Base-by-base conservation (phyloP, 225 moss, liverwort and hornwort genomes). In the Thuidium tamariscinum region DNA sequence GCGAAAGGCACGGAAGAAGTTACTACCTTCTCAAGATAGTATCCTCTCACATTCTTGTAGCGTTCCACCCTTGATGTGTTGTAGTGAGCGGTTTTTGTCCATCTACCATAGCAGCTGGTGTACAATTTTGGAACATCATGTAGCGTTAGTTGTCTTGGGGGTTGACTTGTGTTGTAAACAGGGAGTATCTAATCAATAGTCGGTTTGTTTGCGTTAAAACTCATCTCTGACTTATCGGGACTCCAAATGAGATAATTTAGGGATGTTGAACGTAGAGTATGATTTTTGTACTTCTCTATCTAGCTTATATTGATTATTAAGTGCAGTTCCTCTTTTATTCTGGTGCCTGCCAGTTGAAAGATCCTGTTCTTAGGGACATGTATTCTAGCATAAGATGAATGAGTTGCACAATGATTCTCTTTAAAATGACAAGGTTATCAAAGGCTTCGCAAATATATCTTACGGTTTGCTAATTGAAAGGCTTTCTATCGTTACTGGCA, bases 1-100 rank as follows among this genome's bases (percentile, higher is more conserved):
- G 84, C 97, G 99, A 9, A 99, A 99, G 91, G 97, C 96, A 83
- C 91, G 97, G 73, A 97, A 97, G 89, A 97, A 95, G 74, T 93
- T 98, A 63, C 84, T 95, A 52, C 90, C 93, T 37, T 91, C 94
- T 86, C 97, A 99, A 89, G 99, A 99, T 87, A 99, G 97, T 99
- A 97, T 99, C 97, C 97, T 91, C 79, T 85, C 26, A 84, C 65
- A 48, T 26, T 72, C 37, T 62, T 66, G 39, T 62, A 64, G 69
- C 70, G 44, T 37, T 19, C 44, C 15, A 29, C 25, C 29, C 37
- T 89, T 83, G 68, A 67, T 80, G 62, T 67, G 37, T 84, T 68
- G 44, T 26, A 71, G 67, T 16, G 41, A 74, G 44, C 26, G 17
- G 21, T 75, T 70, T 80, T 75, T 61, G 69, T 90, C 72, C 55